A percentile compares a stretch with the other conserved stretches of the same genome.
These are phyloP conservation scores for Lentinus tigrinus DNA, from an alignment of 768 basidiomycete genomes.

Conservation along the genomic window DNA sequence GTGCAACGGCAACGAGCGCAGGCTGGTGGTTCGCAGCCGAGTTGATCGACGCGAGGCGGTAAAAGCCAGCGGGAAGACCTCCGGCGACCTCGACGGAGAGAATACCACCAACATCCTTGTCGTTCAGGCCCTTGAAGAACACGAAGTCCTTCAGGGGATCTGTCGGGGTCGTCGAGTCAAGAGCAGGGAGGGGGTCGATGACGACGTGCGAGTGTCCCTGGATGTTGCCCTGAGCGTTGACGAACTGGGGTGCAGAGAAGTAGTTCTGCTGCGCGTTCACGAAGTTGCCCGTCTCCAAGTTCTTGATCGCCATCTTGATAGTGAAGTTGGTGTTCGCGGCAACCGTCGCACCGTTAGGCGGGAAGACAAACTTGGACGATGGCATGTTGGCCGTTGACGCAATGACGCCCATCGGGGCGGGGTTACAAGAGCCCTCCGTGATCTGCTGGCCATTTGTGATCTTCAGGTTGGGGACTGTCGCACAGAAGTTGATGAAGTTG, in stretches of 20 bases:
- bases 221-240: constrained; percentile 42
- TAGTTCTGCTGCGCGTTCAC: constrained; percentile 54
- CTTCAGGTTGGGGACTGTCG: constrained; percentile 30
- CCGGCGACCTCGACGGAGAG: constrained; percentile 36
- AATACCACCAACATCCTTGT: constrained; percentile 42
- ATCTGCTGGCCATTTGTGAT: constrained; percentile 45
- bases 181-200: constrained; percentile 42
- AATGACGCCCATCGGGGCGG: constrained; percentile 60
- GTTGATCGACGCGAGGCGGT: constrained; percentile 43
- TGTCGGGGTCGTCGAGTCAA: constrained; percentile 41
- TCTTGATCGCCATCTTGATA: constrained; percentile 46
- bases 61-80: constrained; percentile 44
- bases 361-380: constrained; percentile 50
- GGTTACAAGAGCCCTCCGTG: constrained; percentile 56
- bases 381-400: constrained; percentile 52
- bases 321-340: constrained; percentile 54
- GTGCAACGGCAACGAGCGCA: constrained; percentile 38
- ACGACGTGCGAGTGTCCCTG: constrained; percentile 59
- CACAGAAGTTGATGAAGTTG: constrained; percentile 68
- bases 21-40: constrained; percentile 46
- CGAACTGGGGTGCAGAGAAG: constrained; percentile 53
- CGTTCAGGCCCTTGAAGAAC: constrained; percentile 63
- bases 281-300: constrained; percentile 56
- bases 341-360: constrained; percentile 46
- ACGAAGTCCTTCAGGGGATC: constrained; percentile 48